Conservation (phyloP, 345 rosid genomes). For the Gossypium raimondii region DNA sequence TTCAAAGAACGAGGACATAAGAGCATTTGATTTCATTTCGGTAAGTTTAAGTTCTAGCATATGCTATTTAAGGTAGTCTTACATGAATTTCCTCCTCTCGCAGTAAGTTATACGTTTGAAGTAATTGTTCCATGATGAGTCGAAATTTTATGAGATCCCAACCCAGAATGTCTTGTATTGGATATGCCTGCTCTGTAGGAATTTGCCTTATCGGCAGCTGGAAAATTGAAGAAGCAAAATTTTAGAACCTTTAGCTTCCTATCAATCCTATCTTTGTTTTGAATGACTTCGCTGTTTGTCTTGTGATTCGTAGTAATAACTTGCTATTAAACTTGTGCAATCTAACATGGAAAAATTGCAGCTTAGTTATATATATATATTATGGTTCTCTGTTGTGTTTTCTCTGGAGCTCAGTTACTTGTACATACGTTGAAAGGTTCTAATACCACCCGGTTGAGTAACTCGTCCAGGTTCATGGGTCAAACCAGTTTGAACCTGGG, state of each 20-base stretch:
- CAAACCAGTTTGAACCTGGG: not conserved
- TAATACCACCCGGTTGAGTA: not conserved
- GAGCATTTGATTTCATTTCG: conserved; percentile 92
- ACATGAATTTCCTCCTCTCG: not conserved
- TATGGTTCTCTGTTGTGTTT: not conserved
- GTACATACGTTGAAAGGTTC: no score
- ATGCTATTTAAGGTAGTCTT: not conserved
- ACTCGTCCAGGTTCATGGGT: not conserved
- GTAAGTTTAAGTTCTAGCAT: conserved; percentile 44
- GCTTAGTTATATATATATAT: not conserved
- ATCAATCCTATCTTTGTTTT: not conserved
- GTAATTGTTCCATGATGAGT: not conserved
- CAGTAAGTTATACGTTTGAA: not conserved
- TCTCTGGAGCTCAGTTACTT: not conserved
- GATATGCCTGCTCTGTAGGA: not conserved
- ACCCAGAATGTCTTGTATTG: not conserved
- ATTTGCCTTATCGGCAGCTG: not conserved
- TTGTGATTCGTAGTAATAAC: not conserved
- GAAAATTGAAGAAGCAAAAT: not conserved
- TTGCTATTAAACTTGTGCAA: not conserved
- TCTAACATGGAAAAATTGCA: no score
- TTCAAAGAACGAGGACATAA: conserved; percentile 66
- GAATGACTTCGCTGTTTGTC: not conserved
- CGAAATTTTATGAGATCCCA: not conserved
- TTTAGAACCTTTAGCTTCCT: not conserved